These are phyloP conservation scores for Acanthamoeba healyi DNA, from an alignment of 208 protist species.

Conservation along the genomic window DNA sequence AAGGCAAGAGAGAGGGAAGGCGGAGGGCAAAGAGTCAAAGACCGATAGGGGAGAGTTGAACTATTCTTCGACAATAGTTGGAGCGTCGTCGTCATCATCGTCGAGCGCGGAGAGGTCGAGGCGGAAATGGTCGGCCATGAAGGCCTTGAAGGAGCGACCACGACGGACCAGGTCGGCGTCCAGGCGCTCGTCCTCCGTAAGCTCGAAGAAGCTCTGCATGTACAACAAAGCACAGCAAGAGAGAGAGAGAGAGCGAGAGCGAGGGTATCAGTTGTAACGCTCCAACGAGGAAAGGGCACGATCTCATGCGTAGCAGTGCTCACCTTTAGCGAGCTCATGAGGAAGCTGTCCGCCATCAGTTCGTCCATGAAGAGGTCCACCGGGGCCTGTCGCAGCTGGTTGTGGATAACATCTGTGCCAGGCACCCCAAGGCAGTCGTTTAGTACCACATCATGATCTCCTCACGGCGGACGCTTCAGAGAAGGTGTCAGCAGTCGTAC, in stretches of 20 bases:
- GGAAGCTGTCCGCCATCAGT: constrained; percentile 19
- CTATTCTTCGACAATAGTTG: not conserved
- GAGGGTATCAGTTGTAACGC: too few relatives aligned
- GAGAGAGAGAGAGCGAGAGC: too few relatives aligned
- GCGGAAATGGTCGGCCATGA: not conserved
- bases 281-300: too few relatives aligned
- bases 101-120: constrained; percentile 8
- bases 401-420: not conserved
- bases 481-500: not conserved
- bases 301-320: not conserved
- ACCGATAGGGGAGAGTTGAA: too few relatives aligned
- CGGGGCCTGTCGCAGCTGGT: constrained; percentile 25
- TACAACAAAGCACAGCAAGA: too few relatives aligned
- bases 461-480: too few relatives aligned
- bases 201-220: not conserved
- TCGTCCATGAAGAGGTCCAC: constrained; percentile 58
- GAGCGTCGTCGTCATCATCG: not conserved
- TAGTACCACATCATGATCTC: too few relatives aligned
- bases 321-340: not conserved
- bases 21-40: not conserved
- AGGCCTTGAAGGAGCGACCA: not conserved
- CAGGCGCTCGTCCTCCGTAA: not conserved
- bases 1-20: not conserved
- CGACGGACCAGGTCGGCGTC: not conserved
- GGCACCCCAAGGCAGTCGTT: too few relatives aligned